Evolutionary conservation across 306 rosid species (phyloP).

Genomic region (Acacia confusa): DNA sequence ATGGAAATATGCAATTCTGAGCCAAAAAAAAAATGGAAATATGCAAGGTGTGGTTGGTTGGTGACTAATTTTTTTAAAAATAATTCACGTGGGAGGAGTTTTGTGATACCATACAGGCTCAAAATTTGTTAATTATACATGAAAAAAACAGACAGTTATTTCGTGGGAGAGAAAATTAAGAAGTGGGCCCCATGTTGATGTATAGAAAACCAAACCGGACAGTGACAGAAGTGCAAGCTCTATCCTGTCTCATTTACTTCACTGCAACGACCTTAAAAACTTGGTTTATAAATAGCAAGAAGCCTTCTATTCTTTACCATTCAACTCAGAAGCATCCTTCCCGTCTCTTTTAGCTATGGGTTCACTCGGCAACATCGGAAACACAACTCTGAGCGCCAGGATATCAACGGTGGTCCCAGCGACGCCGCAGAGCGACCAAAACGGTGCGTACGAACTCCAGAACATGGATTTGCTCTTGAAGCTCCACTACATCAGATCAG

Average conservation of each 20-base stretch:
- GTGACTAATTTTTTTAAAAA: too few relatives aligned
- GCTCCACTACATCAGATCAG: constrained; percentile 66
- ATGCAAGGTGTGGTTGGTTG: too few relatives aligned
- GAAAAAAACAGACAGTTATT: background rate
- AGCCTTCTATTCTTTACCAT: background rate
- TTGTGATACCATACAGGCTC: too few relatives aligned
- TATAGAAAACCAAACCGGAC: background rate
- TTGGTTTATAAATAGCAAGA: background rate
- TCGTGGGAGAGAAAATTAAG: background rate
- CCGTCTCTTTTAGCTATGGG: constrained; percentile 27
- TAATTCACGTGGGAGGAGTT: too few relatives aligned
- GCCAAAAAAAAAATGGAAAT: too few relatives aligned
- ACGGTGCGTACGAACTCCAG: constrained; percentile 37
- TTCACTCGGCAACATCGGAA: constrained; percentile 20
- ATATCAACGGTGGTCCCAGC: constrained; percentile 82
- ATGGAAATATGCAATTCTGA: background rate
- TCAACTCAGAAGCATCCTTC: background rate
- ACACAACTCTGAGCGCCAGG: constrained; percentile 6
- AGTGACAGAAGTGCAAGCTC: background rate
- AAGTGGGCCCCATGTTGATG: background rate
- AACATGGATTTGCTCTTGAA: constrained; percentile 69
- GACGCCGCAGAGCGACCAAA: constrained; percentile 34
- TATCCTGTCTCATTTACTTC: background rate
- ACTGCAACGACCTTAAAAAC: too few relatives aligned
- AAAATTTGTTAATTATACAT: too few relatives aligned